Base-by-base conservation (phyloP, 768 basidiomycete genomes). In the Russula olivacea region DNA sequence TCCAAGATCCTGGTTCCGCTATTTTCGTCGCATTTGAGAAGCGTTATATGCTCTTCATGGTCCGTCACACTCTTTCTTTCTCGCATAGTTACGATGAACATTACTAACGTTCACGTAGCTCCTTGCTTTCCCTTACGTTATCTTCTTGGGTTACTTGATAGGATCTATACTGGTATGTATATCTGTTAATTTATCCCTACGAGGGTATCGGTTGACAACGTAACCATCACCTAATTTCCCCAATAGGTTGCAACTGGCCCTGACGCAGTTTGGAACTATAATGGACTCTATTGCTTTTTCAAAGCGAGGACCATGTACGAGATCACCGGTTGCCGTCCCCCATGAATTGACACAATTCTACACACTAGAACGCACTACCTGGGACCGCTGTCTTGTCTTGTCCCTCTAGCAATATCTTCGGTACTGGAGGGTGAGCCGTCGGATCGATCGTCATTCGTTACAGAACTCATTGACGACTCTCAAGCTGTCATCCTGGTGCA, bases 201-300 rank as follows among this genome's bases (percentile, higher is more conserved):
- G 40, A 30, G 32, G 30, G 19, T 8, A 7, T 36, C 9, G 9
- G 30, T 40, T 55, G 40, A 40, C 32, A 21, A 30, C n/a, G 10
- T 4, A n/a, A n/a, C 8, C 19, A 6, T 3, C 7, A 7, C 9
- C n/a, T 45, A 34, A 34, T 47, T n/a, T n/a, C 15, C 15, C 23
- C 15, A 2, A 55, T 55, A 72, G 61, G 47, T 72, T 43, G 68
- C 43, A 19, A 58, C 63, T 43, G 40, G 68, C 54, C 72, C 74
- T 7, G 61, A 69, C 1, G 65, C 68, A 21, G 66, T 76, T 21
- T 64, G 67, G 36, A 69, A 70, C 3, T 60, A 71, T 50, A 83
- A 82, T 69, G 79, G 80, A 36, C 66, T 85, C 49, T 84, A 83
- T 71, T 85, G 84, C 67, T 75, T 76, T 17, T 68, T 76, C n/a